Base-by-base conservation (phyloP, 345 rosid genomes). In the Gossypium herbaceum region DNA sequence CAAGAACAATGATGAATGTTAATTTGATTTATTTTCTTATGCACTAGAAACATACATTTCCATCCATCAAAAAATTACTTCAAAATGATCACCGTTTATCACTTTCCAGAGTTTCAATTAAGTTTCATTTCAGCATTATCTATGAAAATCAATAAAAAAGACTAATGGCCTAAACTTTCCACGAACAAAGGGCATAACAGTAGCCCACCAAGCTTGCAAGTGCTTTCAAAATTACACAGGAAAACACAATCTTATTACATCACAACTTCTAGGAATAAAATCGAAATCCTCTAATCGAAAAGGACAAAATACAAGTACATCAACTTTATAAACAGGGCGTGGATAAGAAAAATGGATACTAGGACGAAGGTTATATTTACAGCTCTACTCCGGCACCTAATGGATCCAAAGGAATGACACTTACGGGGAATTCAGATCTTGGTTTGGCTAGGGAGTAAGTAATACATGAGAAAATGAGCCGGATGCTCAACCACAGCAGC, bases 381-480 rank as follows among this genome's bases (percentile, higher is more conserved):
- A 82, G 71, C 83, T 84, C 85, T 87, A 78, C 34, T 58, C 63
- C 63, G 5, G 15, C 4, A 2, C 39, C 39, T 24, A 13, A 58
- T 22, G 62, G 16, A 58, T 59, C 39, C 29, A 91, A 77, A 0
- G 87, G 91, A 12, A 76, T 59, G 56, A 92, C 98, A 51, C 86
- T 74, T n/a, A 70, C 81, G 25, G 98, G 97, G 73, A 82, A 93
- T 84, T 95, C 99, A 75, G 81, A 78, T 88, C 99, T 89, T 73
- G 85, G 89, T 80, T 97, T 98, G 39, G 90, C 97, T 24, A 93
- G 84, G 12, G 99, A 95, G 87, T 90, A 93, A 62, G 41, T 34
- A 34, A 5, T 95, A 95, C 15, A 97, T 98, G 17, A 93, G 91
- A 47, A 95, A 83, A 62, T 95, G 97, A 52, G 97, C 91, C 17